phyloP scores from a whole-genome alignment of 1,139 yeast genomes.

The Yamadazyma membranifaciens region DNA sequence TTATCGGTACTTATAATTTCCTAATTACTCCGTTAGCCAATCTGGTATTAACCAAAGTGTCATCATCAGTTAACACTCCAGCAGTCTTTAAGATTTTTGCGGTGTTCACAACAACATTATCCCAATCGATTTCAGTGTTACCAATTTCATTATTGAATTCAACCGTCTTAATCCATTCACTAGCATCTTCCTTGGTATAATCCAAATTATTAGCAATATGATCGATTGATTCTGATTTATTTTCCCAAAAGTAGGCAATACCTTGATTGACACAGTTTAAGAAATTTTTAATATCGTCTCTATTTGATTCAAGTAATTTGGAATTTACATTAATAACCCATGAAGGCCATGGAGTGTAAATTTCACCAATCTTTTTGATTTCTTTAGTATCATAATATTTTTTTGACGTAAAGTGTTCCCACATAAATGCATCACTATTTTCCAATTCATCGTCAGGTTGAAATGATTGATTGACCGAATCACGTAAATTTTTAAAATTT shows the following conservation, averaged over 20 bases:
- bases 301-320: conserved; percentile 24
- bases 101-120: conserved; percentile 43
- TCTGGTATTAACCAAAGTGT: conserved; percentile 28
- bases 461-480: conserved; percentile 57
- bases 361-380: conserved; percentile 79
- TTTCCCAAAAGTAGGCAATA: conserved; percentile 55
- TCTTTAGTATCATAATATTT: conserved; percentile 78
- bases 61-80: conserved; percentile 49
- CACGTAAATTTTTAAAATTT: conserved; percentile 73
- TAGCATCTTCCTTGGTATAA: conserved; percentile 74
- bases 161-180: conserved; percentile 78
- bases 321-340: conserved; percentile 71
- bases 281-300: conserved; percentile 32
- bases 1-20: neutral
- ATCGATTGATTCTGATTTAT: conserved; percentile 64
- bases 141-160: conserved; percentile 53
- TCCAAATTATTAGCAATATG: conserved; percentile 69
- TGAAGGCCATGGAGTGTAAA: conserved; percentile 95
- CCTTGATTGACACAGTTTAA: conserved; percentile 63
- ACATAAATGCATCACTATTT: conserved; percentile 83
- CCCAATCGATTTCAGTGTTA: conserved; percentile 44
- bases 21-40: conserved; percentile 23
- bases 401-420: conserved; percentile 92
- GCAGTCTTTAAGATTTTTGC: conserved; percentile 60
- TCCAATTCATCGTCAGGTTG: conserved; percentile 14